Evolutionary conservation across 768 basidiomycete genomes (phyloP).

Genomic region (Candolleomyces aberdarensis): DNA sequence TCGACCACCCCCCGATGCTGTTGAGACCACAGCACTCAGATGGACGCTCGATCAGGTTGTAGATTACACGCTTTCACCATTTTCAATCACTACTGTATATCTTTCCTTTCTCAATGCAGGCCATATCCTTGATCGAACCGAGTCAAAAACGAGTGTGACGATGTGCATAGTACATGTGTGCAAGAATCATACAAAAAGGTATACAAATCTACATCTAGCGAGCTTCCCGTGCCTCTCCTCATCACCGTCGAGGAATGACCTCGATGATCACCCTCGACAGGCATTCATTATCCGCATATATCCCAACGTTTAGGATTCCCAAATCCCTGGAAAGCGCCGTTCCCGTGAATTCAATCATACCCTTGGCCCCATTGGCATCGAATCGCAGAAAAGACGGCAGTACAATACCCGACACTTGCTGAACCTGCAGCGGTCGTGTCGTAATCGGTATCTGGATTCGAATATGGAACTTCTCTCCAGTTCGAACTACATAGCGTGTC

Average conservation of each 20-base stretch:
- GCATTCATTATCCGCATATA: conserved; percentile 53
- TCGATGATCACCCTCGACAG: conserved; percentile 56
- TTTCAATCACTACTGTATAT: neutral
- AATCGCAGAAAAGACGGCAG: conserved; percentile 56
- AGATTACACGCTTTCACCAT: conserved; percentile 2
- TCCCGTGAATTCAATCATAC: conserved; percentile 56
- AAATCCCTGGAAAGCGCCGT: conserved; percentile 46
- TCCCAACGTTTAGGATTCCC: conserved; percentile 52
- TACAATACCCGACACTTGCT: conserved; percentile 11
- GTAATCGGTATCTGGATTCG: conserved; percentile 6
- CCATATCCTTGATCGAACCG: neutral
- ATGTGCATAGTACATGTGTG: conserved; percentile 9
- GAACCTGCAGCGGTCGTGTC: conserved; percentile 4
- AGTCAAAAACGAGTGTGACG: neutral
- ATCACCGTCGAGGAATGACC: conserved; percentile 37
- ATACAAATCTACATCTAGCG: conserved; percentile 17
- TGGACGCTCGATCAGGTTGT: neutral
- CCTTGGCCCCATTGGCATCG: conserved; percentile 46
- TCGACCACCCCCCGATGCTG: neutral
- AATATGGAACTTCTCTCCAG: conserved; percentile 12
- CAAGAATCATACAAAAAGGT: conserved; percentile 9
- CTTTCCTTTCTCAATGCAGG: conserved; percentile 1
- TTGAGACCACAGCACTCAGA: neutral
- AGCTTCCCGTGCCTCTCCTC: neutral
- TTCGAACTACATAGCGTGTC: conserved; percentile 8